Evolutionary conservation across 2,329 filamentous ascomycete species (phyloP), one percentile per base, ranked within the genome.

Genomic region (Aureobasidium sp.): DNA sequence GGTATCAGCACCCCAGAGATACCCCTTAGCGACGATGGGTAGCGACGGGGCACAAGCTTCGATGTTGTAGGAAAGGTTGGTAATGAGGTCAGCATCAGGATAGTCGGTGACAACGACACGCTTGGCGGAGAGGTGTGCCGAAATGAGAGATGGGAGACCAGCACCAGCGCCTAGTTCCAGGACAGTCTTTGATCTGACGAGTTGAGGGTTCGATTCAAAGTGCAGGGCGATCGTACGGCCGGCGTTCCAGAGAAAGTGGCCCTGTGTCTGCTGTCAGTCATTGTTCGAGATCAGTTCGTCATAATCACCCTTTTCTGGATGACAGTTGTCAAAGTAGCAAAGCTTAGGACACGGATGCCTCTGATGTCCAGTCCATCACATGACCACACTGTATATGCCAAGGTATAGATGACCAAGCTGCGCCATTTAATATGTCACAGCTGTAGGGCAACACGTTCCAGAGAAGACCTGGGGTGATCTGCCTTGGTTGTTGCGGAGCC

Each of bases 201-300:
- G 79, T 9, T 73, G 68, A n/a, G 84, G 80, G 64, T 84, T 78
- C 43, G 82, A 76, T 74, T 96, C 90, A 61, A 96, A 84, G 74
- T 91, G 91, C 66, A 84, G 79, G 17, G 91, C 84, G 51, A 93
- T 81, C 40, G 89, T 84, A 64, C 89, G 87, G 62, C 87, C 87
- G 63, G 90, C 92, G 73, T 96, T 95, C 93, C 93, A 97, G 31
- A 96, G 81, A 65, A 89, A 82, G 74, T 96, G 90, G 17, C 90
- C 92, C 84, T 84, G 27, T 10, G 2, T 17, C 15, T n/a, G n/a
- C 15, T 15, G 29, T 57, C 53, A 57, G 53, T 35, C 27, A 10
- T 46, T 17, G 29, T 7, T 57, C 49, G 8, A 27, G 6, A n/a
- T 8, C 7, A 7, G 7, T 33, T 23, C 4, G 6, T 17, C 13